Evolutionary conservation across 1,284 basidiomycete genomes (phyloP).

Genomic region (Pholiota adiposa): DNA sequence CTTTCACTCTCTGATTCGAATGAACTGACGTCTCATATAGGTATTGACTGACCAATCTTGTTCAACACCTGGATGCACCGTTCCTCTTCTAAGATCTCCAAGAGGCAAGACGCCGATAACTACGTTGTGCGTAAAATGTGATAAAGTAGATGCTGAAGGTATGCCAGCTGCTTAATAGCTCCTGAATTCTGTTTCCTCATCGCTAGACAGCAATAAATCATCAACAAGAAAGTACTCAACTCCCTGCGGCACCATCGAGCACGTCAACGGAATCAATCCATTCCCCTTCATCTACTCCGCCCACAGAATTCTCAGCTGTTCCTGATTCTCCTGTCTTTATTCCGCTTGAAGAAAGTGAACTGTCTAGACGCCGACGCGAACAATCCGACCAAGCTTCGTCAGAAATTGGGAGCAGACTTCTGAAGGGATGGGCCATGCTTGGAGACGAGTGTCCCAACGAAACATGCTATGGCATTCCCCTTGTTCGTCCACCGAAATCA

Average conservation of each 20-base stretch:
- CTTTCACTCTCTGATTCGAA: background rate
- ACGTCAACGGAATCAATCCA: conserved; percentile 49
- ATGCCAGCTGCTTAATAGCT: background rate
- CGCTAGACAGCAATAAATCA: background rate
- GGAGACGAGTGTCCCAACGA: conserved; percentile 77
- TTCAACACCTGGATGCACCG: conserved; percentile 54
- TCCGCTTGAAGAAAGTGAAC: conserved; percentile 63
- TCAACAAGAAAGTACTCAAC: background rate
- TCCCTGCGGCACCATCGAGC: conserved; percentile 38
- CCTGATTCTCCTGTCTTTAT: conserved; percentile 65
- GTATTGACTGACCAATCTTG: conserved; percentile 71
- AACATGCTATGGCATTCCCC: conserved; percentile 72
- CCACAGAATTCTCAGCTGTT: conserved; percentile 68
- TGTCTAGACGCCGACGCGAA: conserved; percentile 66
- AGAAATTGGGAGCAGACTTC: conserved; percentile 74
- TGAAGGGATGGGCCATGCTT: conserved; percentile 86
- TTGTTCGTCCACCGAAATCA: conserved; percentile 72
- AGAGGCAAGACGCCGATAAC: conserved; percentile 46
- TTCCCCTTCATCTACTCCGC: conserved; percentile 72
- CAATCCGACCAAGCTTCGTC: conserved; percentile 81
- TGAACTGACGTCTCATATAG: conserved; percentile 37
- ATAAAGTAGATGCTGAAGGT: conserved; percentile 31
- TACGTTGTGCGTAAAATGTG: conserved; percentile 68
- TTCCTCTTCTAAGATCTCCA: conserved; percentile 74
- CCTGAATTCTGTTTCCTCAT: background rate